Evolutionary conservation across 768 basidiomycete species (phyloP).

Genomic region (Collybiopsis confluens): DNA sequence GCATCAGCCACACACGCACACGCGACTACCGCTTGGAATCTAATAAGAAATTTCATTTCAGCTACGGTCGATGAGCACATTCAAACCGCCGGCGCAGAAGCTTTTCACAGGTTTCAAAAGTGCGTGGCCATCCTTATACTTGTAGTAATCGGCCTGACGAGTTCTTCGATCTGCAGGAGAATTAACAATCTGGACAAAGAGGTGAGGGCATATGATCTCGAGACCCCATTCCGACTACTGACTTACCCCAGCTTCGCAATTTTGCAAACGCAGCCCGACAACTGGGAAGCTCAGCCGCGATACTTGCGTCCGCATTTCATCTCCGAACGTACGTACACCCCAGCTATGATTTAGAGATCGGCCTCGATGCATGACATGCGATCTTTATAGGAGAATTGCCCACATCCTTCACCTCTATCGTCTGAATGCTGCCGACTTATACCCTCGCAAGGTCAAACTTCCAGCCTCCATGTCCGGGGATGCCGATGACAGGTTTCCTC

Average conservation of each 20-base stretch:
- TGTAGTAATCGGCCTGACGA: slow-evolving; percentile 3
- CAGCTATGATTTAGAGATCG: no score
- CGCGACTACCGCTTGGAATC: background rate
- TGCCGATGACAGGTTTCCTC: slow-evolving; percentile 6
- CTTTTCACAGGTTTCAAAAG: slow-evolving; percentile 63
- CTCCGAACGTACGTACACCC: slow-evolving; percentile 68
- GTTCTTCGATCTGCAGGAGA: slow-evolving; percentile 31
- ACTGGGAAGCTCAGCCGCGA: slow-evolving; percentile 72
- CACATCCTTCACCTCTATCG: slow-evolving; percentile 69
- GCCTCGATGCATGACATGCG: no score
- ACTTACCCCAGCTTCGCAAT: slow-evolving; percentile 51
- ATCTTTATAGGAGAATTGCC: no score
- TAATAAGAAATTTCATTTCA: slow-evolving; percentile 17
- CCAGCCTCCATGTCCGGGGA: slow-evolving; percentile 25
- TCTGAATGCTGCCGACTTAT: slow-evolving; percentile 74
- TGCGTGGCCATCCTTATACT: slow-evolving; percentile 20
- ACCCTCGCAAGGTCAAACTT: slow-evolving; percentile 58
- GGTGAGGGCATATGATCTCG: slow-evolving; percentile 25
- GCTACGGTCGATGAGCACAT: slow-evolving; percentile 67
- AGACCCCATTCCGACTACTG: background rate
- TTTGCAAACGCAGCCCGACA: slow-evolving; percentile 76
- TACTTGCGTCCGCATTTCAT: slow-evolving; percentile 69
- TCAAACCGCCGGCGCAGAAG: slow-evolving; percentile 63
- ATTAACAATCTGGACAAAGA: slow-evolving; percentile 64
- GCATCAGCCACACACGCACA: background rate